phyloP scores from a whole-genome alignment of 352 stramenopile genomes.

The Phytopythium mirpurense region DNA sequence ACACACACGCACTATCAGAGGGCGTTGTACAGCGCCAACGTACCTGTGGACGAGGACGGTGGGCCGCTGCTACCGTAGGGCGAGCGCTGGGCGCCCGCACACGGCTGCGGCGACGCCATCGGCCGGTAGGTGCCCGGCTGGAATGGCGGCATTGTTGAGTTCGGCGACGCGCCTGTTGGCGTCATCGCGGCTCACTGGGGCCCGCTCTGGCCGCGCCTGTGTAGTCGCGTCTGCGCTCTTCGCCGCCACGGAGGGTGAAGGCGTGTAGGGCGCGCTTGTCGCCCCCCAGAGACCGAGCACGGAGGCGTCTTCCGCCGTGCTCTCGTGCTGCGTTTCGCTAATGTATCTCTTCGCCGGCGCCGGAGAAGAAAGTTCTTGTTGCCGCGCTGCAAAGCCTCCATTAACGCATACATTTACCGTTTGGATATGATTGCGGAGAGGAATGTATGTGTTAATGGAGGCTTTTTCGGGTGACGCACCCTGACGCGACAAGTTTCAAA shows the following conservation, averaged over 20 bases:
- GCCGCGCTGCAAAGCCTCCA: not conserved
- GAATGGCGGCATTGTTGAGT: not conserved
- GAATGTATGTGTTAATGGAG: not conserved
- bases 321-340: not conserved
- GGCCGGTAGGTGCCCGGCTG: not conserved
- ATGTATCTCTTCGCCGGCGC: too few relatives aligned
- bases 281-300: too few relatives aligned
- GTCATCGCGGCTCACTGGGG: not conserved
- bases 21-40: not conserved
- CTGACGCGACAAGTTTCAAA: not conserved
- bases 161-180: not conserved
- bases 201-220: not conserved
- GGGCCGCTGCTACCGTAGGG: slow-evolving; percentile 5
- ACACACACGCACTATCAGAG: too few relatives aligned
- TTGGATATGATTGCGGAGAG: slow-evolving; percentile 1
- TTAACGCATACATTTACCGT: too few relatives aligned
- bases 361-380: slow-evolving; percentile 5
- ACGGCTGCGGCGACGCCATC: slow-evolving; percentile 1
- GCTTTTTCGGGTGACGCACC: not conserved
- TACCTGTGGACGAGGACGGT: slow-evolving; percentile 2
- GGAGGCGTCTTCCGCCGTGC: too few relatives aligned
- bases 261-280: not conserved
- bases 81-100: not conserved
- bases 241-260: not conserved
- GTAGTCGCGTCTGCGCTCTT: not conserved